Evolutionary conservation across 2,329 filamentous ascomycete species (phyloP).

Genomic region (Nothophaeocryptopus gaeumannii): DNA sequence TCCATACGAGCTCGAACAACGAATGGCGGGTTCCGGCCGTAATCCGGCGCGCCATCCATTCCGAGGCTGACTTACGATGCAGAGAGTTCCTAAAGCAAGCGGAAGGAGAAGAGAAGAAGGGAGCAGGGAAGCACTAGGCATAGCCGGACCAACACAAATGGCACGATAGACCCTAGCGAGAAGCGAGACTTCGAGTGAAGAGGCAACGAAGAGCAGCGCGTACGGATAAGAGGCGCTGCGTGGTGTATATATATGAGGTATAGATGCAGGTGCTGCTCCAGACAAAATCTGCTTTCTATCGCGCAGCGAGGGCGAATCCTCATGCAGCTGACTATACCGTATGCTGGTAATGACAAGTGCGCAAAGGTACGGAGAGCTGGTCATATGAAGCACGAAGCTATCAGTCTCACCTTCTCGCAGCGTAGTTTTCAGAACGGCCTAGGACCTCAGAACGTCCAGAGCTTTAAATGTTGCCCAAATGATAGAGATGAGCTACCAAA

Average conservation of each 20-base stretch:
- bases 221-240: neutral
- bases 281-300: too few species aligned
- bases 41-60: neutral
- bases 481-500: too few species aligned
- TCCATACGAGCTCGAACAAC: neutral
- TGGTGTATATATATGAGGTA: slow-evolving; percentile 11
- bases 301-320: too few species aligned
- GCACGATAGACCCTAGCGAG: neutral
- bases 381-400: too few species aligned
- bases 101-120: slow-evolving; percentile 18
- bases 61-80: slow-evolving; percentile 4
- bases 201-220: neutral
- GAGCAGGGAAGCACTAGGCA: slow-evolving; percentile 17
- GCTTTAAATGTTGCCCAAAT: too few species aligned
- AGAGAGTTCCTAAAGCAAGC: slow-evolving; percentile 27
- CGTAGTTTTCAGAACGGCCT: too few species aligned
- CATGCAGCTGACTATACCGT: too few species aligned
- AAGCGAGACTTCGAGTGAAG: neutral
- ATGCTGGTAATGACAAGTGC: too few species aligned
- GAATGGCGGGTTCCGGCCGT: neutral
- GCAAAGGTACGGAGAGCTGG: too few species aligned
- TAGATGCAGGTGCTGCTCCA: slow-evolving; percentile 12
- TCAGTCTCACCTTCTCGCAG: too few species aligned
- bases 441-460: too few species aligned
- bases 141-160: neutral